These are phyloP conservation scores for Penicillium argentinense DNA, from an alignment of 495 filamentous ascomycete genomes.

Conservation along the genomic window DNA sequence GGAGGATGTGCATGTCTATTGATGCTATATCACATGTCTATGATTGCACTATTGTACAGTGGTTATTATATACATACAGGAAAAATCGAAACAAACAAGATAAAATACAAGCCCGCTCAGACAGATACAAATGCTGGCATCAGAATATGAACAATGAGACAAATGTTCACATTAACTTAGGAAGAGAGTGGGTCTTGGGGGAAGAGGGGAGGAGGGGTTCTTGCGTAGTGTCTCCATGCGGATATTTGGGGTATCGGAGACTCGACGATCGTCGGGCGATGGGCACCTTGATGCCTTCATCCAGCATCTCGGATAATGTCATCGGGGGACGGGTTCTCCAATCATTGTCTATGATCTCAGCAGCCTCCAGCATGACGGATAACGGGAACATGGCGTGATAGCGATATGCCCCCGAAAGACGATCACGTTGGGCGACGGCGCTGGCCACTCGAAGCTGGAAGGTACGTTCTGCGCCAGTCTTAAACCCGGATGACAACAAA, in stretches of 20 bases:
- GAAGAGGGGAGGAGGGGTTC: not conserved
- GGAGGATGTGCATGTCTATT: no score
- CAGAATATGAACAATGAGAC: slow-evolving; percentile 4
- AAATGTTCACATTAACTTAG: not conserved
- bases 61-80: slow-evolving; percentile 12
- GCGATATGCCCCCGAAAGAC: slow-evolving; percentile 11
- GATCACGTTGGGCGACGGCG: slow-evolving; percentile 30
- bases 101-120: slow-evolving; percentile 8
- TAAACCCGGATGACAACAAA: slow-evolving; percentile 19
- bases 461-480: slow-evolving; percentile 22
- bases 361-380: slow-evolving; percentile 35
- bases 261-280: not conserved
- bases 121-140: slow-evolving; percentile 11
- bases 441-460: slow-evolving; percentile 26
- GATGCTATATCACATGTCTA: not conserved
- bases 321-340: slow-evolving; percentile 29
- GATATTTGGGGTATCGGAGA: no score
- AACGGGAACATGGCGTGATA: slow-evolving; percentile 24
- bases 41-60: not conserved
- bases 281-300: slow-evolving; percentile 35
- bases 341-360: slow-evolving; percentile 27
- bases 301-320: slow-evolving; percentile 28
- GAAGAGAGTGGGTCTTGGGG: not conserved
- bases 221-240: not conserved
- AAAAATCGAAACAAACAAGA: not conserved